phyloP scores from a whole-genome alignment of 2,329 filamentous ascomycete genomes.

The Ceratocystis smalleyi region DNA sequence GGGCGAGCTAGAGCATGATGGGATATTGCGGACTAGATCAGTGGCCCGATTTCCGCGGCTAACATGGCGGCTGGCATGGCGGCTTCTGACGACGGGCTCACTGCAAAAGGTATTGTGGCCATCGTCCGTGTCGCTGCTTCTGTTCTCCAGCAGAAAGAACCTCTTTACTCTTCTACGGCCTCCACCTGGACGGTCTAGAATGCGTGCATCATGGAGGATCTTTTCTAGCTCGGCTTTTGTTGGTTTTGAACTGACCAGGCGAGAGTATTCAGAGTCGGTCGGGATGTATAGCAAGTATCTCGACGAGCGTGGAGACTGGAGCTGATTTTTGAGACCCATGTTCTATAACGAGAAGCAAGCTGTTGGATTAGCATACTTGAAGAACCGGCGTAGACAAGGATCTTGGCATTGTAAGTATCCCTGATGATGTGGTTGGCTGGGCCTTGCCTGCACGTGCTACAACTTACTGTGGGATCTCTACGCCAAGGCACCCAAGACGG shows the following conservation, averaged over 20 bases:
- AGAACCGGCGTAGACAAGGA: neutral
- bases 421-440: neutral
- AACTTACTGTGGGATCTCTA: neutral
- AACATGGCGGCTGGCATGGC: neutral
- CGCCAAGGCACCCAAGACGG: neutral
- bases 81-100: neutral
- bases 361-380: neutral
- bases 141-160: conserved; percentile 12
- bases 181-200: conserved; percentile 8
- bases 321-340: neutral
- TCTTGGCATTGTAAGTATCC: neutral
- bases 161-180: conserved; percentile 10
- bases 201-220: conserved; percentile 7
- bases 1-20: neutral
- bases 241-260: conserved; percentile 7
- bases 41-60: neutral
- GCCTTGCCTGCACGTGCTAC: neutral
- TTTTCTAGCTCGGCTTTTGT: conserved; percentile 9
- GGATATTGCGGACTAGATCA: neutral
- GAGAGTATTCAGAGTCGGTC: conserved; percentile 13
- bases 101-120: neutral
- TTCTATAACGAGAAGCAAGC: neutral
- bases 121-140: neutral
- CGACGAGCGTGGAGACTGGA: neutral
- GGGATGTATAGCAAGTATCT: conserved; percentile 15